Evolutionary conservation across 192 early-diverging fungal genomes (phyloP), one percentile per base, ranked within the genome.

Genomic region (Thoreauomyces humboldtii): DNA sequence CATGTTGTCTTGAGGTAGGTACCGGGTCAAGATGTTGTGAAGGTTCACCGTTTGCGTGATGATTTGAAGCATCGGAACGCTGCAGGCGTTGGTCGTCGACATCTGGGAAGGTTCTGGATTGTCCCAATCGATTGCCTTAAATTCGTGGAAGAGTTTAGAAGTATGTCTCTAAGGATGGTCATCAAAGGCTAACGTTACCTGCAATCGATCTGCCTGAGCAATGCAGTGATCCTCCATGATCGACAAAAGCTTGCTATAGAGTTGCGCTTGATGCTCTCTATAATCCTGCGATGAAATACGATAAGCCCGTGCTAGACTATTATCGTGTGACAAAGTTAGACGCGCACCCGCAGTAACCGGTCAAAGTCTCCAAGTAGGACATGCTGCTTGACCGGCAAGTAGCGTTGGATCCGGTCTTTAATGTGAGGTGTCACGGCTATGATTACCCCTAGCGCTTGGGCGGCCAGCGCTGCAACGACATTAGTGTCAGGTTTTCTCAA

Each of bases 141-240:
- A 38, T 15, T 19, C n/a, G 38, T n/a, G 38, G 11, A n/a, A 41
- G n/a, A n/a, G n/a, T n/a, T n/a, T n/a, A n/a, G n/a, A n/a, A n/a
- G n/a, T n/a, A n/a, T n/a, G n/a, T n/a, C n/a, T n/a, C n/a, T n/a
- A 41, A 41, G 38, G n/a, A 41, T 12, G 38, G 38, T 9, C 38
- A 41, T 41, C 11, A 41, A n/a, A 41, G 68, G 36, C 69, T 35
- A 4, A 58, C 52, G 56, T 81, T 45, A 85, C 85, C 55, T 73
- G 80, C 44, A 99, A 83, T 32, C 83, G 80, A 29, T 87, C 81
- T n/a, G 87, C 78, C 63, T 98, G 93, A 38, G 87, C 72, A 15
- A 76, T 77, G 21, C 92, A 85, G 22, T 92, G 81, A 44, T 98
- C 96, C 22, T 91, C 83, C 97, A 99, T 98, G 59, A 98, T 98